These are phyloP conservation scores for Colletotrichum liaoningense DNA, from an alignment of 2,329 filamentous ascomycete genomes.

Conservation along the genomic window DNA sequence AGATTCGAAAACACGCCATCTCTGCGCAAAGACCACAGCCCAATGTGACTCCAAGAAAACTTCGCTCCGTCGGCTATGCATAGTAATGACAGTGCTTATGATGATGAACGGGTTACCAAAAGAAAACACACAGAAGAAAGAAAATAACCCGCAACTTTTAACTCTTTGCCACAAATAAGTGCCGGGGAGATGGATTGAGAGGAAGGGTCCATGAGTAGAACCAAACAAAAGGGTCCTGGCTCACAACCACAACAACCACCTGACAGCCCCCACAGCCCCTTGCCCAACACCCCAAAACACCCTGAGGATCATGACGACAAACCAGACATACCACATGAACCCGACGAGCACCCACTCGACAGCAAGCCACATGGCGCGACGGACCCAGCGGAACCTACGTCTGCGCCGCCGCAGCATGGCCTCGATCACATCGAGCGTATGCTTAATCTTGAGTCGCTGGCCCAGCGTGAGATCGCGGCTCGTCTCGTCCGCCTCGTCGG, in stretches of 20 bases:
- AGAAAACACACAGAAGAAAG: too few species aligned
- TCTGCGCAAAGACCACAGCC: not conserved
- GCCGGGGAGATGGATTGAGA: not conserved
- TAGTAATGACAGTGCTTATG: slow-evolving; percentile 22
- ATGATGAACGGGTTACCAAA: not conserved
- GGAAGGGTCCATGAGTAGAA: not conserved
- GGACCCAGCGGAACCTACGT: slow-evolving; percentile 77
- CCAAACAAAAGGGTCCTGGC: not conserved
- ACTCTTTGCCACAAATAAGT: too few species aligned
- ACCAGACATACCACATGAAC: slow-evolving; percentile 95
- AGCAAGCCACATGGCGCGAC: slow-evolving; percentile 80
- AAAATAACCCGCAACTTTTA: not conserved
- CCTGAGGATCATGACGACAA: slow-evolving; percentile 82
- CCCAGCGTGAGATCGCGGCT: slow-evolving; percentile 80
- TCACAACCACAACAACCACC: slow-evolving; percentile 87
- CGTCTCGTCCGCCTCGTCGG: slow-evolving; percentile 84
- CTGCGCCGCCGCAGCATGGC: slow-evolving; percentile 78
- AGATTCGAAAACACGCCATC: not conserved
- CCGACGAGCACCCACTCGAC: slow-evolving; percentile 91
- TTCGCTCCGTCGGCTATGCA: slow-evolving; percentile 26
- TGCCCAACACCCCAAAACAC: slow-evolving; percentile 72
- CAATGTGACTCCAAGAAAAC: not conserved
- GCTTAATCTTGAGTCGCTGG: slow-evolving; percentile 83
- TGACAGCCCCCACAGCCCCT: slow-evolving; percentile 68
- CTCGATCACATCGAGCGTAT: slow-evolving; percentile 82